These are phyloP conservation scores for Calonectria ilicicola DNA, from an alignment of 2,329 filamentous ascomycete species.

Conservation along the genomic window DNA sequence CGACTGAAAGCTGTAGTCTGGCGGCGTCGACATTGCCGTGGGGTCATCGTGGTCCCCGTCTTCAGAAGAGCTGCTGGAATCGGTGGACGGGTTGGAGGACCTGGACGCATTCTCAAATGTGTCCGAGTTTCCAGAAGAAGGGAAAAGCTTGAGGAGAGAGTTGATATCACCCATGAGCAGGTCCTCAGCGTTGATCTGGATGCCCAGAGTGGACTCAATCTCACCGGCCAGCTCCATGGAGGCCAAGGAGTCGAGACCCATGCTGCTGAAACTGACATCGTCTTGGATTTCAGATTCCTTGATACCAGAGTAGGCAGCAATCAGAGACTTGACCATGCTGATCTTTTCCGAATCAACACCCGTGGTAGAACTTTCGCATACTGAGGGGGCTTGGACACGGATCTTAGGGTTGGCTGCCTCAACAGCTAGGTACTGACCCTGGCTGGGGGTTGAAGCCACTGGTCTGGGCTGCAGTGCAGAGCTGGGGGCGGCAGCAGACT, in stretches of 20 bases:
- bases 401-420: neutral
- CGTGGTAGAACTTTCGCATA: neutral
- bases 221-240: constrained; percentile 34
- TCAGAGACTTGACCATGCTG: constrained; percentile 10
- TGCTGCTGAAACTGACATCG: constrained; percentile 23
- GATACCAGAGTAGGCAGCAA: constrained; percentile 31
- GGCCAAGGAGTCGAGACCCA: constrained; percentile 35
- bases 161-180: constrained; percentile 18
- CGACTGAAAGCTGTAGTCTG: constrained; percentile 11
- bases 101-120: neutral
- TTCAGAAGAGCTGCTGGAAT: neutral
- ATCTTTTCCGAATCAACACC: neutral
- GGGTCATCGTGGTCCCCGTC: constrained; percentile 14
- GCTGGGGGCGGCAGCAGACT: neutral
- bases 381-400: neutral
- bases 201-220: constrained; percentile 26
- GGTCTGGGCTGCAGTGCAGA: neutral
- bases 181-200: constrained; percentile 26
- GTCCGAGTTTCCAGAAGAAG: neutral
- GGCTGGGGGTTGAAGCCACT: neutral
- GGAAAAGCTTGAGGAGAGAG: constrained; percentile 12
- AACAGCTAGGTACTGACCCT: neutral
- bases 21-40: constrained; percentile 22
- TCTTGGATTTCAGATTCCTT: constrained; percentile 27
- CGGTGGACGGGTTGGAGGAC: constrained; percentile 10